These are phyloP conservation scores for Phytophthora brassicae DNA, from an alignment of 352 stramenopile species.

Conservation along the genomic window DNA sequence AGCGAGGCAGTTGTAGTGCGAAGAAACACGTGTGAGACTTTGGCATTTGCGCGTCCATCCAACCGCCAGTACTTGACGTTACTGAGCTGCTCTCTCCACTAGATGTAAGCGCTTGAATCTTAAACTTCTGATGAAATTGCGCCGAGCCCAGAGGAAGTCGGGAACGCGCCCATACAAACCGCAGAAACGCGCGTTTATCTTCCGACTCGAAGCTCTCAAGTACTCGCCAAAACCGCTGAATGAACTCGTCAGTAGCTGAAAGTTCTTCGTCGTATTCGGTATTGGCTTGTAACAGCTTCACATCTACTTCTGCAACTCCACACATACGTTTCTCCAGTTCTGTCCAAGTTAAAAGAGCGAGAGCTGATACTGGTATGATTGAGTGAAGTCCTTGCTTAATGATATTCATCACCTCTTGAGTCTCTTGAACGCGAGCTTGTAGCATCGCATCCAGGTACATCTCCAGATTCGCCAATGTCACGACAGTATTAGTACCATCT, in stretches of 20 bases:
- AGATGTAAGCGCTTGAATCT: conserved; percentile 69
- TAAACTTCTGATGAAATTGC: conserved; percentile 87
- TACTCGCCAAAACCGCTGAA: conserved; percentile 82
- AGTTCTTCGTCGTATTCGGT: conserved; percentile 87
- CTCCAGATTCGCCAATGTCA: conserved; percentile 52
- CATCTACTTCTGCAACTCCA: conserved; percentile 70
- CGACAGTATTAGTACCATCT: conserved; percentile 32
- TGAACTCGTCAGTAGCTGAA: conserved; percentile 56
- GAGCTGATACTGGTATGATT: conserved; percentile 66
- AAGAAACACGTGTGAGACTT: conserved; percentile 92
- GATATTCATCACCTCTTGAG: conserved; percentile 54
- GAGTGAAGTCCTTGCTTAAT: conserved; percentile 77
- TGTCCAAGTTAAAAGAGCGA: conserved; percentile 59
- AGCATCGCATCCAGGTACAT: conserved; percentile 55
- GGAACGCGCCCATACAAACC: conserved; percentile 83
- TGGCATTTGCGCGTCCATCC: conserved; percentile 67
- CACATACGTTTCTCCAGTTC: conserved; percentile 80
- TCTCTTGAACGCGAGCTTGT: conserved; percentile 42
- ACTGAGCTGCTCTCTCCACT: conserved; percentile 12
- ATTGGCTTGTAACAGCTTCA: conserved; percentile 67
- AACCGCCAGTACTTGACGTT: conserved; percentile 2
- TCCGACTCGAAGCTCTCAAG: conserved; percentile 58
- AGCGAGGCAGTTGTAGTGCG: conserved; percentile 73
- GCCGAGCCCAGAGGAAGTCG: conserved; percentile 55
- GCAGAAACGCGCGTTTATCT: conserved; percentile 74